Conservation (phyloP, 202 grass and related monocot species). For the Panicum virgatum region DNA sequence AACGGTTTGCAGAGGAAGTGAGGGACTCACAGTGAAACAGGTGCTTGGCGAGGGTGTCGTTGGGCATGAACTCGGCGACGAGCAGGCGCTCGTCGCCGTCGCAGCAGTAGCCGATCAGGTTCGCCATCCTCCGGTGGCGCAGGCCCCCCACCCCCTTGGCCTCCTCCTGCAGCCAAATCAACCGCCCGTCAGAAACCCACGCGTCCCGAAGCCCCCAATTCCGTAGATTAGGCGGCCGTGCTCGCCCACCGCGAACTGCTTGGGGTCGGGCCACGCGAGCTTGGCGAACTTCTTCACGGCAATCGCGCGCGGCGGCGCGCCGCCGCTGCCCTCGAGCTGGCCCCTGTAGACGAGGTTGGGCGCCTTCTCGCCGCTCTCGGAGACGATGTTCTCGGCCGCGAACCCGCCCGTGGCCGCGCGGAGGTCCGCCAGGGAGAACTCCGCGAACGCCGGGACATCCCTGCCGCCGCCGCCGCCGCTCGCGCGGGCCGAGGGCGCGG, state of each 20-base stretch:
- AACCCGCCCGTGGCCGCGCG: conserved; percentile 74
- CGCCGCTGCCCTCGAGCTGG: conserved; percentile 33
- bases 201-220: neutral
- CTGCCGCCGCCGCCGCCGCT: neutral
- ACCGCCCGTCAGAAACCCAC: neutral
- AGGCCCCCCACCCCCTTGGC: conserved; percentile 78
- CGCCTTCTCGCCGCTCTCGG: conserved; percentile 92
- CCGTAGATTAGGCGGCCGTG: neutral
- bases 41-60: conserved; percentile 94
- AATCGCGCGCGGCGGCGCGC: conserved; percentile 45
- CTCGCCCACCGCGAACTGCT: conserved; percentile 79
- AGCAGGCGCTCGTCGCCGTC: conserved; percentile 91
- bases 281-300: conserved; percentile 92
- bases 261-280: conserved; percentile 86
- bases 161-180: conserved; percentile 68
- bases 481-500: neutral
- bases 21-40: conserved; percentile 82
- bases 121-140: conserved; percentile 76
- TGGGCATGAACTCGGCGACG: conserved; percentile 94
- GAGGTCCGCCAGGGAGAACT: conserved; percentile 84
- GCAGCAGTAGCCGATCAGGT: conserved; percentile 95
- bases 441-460: conserved; percentile 55
- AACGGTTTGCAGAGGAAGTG: neutral
- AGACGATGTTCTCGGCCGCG: conserved; percentile 72
- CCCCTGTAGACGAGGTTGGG: conserved; percentile 90